Evolutionary conservation across 129 eudicot species (phyloP).

Genomic region (Flaveria sonorensis): DNA sequence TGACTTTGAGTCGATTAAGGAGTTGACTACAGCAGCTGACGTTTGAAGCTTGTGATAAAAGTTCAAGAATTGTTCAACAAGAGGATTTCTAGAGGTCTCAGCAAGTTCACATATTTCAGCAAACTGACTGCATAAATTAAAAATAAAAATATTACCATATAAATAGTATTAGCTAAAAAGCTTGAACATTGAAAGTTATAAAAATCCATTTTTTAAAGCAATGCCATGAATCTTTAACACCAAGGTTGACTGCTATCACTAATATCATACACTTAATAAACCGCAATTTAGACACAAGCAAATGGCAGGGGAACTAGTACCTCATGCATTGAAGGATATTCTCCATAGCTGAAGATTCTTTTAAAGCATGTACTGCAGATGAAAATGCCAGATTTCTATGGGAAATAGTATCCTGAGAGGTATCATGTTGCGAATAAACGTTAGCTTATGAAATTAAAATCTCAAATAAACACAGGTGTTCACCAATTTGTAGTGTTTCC

Average conservation of each 20-base stretch:
- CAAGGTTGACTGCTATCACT: not conserved
- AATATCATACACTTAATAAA: not conserved
- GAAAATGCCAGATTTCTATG: constrained; percentile 48
- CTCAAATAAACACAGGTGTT: not conserved
- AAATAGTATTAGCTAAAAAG: not conserved
- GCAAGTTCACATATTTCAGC: constrained; percentile 65
- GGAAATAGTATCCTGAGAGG: constrained; percentile 52
- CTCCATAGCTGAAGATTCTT: constrained; percentile 65
- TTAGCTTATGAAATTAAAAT: not conserved
- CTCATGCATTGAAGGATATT: constrained; percentile 70
- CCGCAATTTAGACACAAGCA: not conserved
- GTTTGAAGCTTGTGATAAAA: constrained; percentile 51
- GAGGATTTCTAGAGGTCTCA: constrained; percentile 44
- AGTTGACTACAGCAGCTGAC: constrained; percentile 38
- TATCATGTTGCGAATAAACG: constrained; percentile 13
- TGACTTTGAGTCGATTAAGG: constrained; percentile 37
- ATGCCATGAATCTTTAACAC: not conserved
- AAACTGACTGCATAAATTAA: constrained; percentile 47
- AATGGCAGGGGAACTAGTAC: constrained; percentile 33
- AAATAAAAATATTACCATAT: not conserved
- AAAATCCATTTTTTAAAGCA: not conserved
- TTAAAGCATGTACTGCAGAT: constrained; percentile 60
- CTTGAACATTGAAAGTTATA: not conserved
- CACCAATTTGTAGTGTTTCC: not conserved
- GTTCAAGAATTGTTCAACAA: constrained; percentile 65